Evolutionary conservation across 495 filamentous ascomycete genomes (phyloP).

Genomic region (Bathelium albidoporum): DNA sequence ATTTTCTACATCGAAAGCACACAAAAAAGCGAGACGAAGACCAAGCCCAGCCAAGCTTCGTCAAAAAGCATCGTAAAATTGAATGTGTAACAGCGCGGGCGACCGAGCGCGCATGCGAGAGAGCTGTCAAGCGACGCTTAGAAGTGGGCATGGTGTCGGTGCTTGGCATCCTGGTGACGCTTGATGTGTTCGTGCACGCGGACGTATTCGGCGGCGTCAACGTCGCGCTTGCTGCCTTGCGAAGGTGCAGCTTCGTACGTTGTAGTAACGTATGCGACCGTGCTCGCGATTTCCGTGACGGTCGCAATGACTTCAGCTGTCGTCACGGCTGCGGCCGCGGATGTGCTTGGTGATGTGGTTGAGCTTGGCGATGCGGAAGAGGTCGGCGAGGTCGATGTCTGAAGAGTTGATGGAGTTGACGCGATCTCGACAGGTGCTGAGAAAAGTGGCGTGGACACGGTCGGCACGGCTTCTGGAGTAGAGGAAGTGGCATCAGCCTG

Average conservation of each 20-base stretch:
- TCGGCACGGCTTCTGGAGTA: not conserved
- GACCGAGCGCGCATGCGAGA: not conserved
- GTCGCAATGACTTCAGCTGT: not conserved
- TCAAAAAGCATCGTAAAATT: slow-evolving; percentile 1
- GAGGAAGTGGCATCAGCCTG: not conserved
- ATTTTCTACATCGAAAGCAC: not conserved
- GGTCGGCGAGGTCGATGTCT: not conserved
- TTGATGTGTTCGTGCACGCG: not conserved
- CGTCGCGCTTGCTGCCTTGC: not conserved
- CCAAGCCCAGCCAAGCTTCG: slow-evolving; percentile 1
- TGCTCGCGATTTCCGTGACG: not conserved
- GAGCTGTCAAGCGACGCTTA: not conserved
- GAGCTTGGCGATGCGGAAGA: not conserved
- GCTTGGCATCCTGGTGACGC: not conserved
- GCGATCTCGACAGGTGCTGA: not conserved
- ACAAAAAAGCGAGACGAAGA: not conserved
- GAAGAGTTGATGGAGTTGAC: not conserved
- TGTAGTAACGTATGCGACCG: not conserved
- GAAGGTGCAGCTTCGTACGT: not conserved
- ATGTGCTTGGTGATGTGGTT: not conserved
- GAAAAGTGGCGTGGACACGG: not conserved
- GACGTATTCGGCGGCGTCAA: not conserved
- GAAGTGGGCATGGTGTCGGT: not conserved
- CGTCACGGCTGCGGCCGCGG: not conserved
- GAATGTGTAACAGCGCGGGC: not conserved